A percentile compares a stretch with the other conserved stretches of the same genome.
These are phyloP conservation scores for Podospora tetraspora DNA, from an alignment of 495 filamentous ascomycete species.

Conservation along the genomic window DNA sequence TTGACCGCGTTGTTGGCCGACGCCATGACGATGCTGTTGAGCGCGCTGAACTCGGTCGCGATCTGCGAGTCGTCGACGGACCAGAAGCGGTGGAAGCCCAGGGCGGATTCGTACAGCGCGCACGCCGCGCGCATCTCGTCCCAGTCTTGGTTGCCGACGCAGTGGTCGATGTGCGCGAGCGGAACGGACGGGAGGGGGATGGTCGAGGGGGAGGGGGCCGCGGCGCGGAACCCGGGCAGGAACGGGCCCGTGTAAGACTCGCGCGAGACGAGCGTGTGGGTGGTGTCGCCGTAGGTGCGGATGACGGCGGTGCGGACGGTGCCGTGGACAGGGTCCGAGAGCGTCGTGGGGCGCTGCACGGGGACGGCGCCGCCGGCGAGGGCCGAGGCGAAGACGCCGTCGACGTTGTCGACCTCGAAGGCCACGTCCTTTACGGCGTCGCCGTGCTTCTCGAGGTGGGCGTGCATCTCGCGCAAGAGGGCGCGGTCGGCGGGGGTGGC, in stretches of 20 bases:
- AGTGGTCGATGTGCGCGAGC: constrained; percentile 77
- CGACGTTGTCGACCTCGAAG: constrained; percentile 83
- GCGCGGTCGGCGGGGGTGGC: constrained; percentile 49
- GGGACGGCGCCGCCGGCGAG: constrained; percentile 61
- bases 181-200: constrained; percentile 52
- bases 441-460: constrained; percentile 73
- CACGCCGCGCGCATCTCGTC: constrained; percentile 77
- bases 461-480: constrained; percentile 62
- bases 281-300: constrained; percentile 85
- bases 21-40: constrained; percentile 83
- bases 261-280: constrained; percentile 77
- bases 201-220: constrained; percentile 18
- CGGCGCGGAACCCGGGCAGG: constrained; percentile 71
- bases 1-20: constrained; percentile 72
- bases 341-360: constrained; percentile 52
- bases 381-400: constrained; percentile 65
- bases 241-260: constrained; percentile 62
- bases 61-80: constrained; percentile 82
- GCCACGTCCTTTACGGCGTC: constrained; percentile 89
- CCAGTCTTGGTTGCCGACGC: constrained; percentile 93
- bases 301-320: constrained; percentile 66
- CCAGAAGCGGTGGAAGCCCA: constrained; percentile 96
- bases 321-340: constrained; percentile 50
- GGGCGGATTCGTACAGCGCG: constrained; percentile 79
- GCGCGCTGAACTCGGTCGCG: constrained; percentile 80